Evolutionary conservation across 768 basidiomycete species (phyloP), one percentile per base, ranked within the genome.

Genomic region (Cubamyces sp.): DNA sequence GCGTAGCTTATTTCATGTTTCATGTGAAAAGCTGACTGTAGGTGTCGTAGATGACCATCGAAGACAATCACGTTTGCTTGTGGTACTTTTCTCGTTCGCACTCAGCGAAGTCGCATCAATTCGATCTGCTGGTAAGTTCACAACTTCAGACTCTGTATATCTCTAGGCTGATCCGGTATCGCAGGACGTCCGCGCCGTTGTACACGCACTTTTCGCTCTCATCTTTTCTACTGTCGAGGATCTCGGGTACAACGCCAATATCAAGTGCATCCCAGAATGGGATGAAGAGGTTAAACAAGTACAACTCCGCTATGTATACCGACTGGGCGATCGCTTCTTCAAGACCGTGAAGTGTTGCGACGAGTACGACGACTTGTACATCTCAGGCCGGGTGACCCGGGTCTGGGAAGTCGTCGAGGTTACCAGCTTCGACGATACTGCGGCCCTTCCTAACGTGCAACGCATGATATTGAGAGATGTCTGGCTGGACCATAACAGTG

Each of bases 71-170:
- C 19, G 43, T 37, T 18, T 34, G n/a, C 21, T 46, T 56, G 54
- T 56, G 54, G 54, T 47, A 56, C n/a, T 56, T 46, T 16, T 56
- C 54, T 21, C 45, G 54, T 46, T 56, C 54, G 30, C 54, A 56
- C 54, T 56, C 54, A 16, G 54, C 54, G 43, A 56, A 56, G 21
- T 56, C 45, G n/a, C 19, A 47, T 16, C 43, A 19, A 11, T 47
- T 56, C 43, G 54, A 56, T 47, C 19, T 56, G 43, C 54, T 56
- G 37, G 54, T 37, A 47, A 16, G 50, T 21, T 14, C 21, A 52
- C 19, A 34, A 52, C 34, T 40, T 40, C 21, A 34, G 25, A 12
- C 30, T 9, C 49, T 9, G n/a, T 11, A 8, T 50, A 30, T 30
- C 49, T 34, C 1, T 48, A 3, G 34, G 43, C 54, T 56, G 28